Base-by-base conservation (phyloP, 2,329 filamentous ascomycete species). In the Exophiala spinifera region DNA sequence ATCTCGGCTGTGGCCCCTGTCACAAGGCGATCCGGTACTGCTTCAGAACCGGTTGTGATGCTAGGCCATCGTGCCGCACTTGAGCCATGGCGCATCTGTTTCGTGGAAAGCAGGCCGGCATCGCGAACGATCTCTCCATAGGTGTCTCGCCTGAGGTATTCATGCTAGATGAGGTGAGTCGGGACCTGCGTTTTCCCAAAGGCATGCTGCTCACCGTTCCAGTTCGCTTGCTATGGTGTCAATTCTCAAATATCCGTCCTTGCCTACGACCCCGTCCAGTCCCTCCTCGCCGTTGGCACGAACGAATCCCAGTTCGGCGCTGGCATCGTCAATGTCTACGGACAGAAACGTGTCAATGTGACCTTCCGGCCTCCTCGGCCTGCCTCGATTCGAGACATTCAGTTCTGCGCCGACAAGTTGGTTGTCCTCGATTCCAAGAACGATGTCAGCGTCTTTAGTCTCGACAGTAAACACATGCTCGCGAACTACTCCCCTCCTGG, bases 181-280 rank as follows among this genome's bases (percentile, higher is more conserved):
- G 64, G 57, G 64, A 61, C 50, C 60, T 60, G 56, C 61, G 60
- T 47, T 51, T 44, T 62, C 62, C 60, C 57, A 57, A 33, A 56
- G 31, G 33, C 47, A 39, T 46, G 53, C 21, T 15, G 54, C 53
- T 53, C 36, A 57, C 46, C 11, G 21, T 33, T 20, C 15, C 44
- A 80, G 77, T 75, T 90, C 65, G 82, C 82, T 48, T 84, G 89
- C 60, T 92, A 88, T 70, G 90, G 91, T 57, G 86, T 96, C 71
- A 89, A 87, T 69, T 90, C 86, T 17, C 81, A 81, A 63, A 78
- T 80, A 65, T 90, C 89, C 65, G 88, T 87, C 61, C 76, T 97
- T 61, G 88, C 91, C 57, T 97, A 95, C 75, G 91, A 97, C 63
- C 91, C 94, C 1, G 81, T 96, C 11, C 94, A 99, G 69, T 96